Evolutionary conservation across 805 yeast genomes (phyloP).

Genomic region (Kodamaea kaohsiungensis): DNA sequence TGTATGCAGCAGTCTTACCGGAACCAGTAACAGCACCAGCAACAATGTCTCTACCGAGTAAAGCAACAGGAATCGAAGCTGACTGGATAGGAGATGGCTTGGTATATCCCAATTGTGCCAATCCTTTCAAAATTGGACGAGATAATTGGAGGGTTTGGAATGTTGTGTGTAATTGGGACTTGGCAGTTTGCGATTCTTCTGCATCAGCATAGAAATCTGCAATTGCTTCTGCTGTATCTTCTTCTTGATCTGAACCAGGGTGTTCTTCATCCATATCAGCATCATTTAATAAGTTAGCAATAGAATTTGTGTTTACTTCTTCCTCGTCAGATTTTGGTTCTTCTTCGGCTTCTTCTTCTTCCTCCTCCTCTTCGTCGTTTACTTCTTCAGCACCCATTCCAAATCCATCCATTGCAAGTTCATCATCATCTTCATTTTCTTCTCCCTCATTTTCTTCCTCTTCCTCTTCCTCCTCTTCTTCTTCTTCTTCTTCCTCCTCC

Average conservation of each 20-base stretch:
- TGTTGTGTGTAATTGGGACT: conserved; percentile 53
- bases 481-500: conserved; percentile 27
- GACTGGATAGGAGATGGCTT: conserved; percentile 93
- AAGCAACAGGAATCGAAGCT: conserved; percentile 89
- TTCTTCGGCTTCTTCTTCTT: conserved; percentile 25
- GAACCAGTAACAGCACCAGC: conserved; percentile 99
- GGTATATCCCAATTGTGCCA: conserved; percentile 77
- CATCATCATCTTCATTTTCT: conserved; percentile 37
- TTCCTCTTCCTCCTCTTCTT: conserved; percentile 24
- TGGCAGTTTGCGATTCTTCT: conserved; percentile 45
- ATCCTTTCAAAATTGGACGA: conserved; percentile 85
- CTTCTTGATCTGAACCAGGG: conserved; percentile 23
- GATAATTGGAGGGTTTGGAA: conserved; percentile 82
- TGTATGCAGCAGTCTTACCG: conserved; percentile 98
- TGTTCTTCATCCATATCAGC: conserved; percentile 21
- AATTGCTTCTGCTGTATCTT: conserved; percentile 78
- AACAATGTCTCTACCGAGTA: conserved; percentile 92
- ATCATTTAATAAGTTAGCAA: conserved; percentile 6
- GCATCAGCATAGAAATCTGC: conserved; percentile 75
- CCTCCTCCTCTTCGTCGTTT: conserved; percentile 31
- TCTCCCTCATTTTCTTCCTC: conserved; percentile 38
- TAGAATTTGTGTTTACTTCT: conserved; percentile 26
- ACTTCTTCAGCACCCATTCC: conserved; percentile 50
- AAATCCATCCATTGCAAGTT: conserved; percentile 45
- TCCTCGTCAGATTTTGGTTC: conserved; percentile 21